Percentiles rank a stretch among this genome's conserved stretches.
Evolutionary conservation across 169 alveolate genomes (phyloP).

Genomic region (Eimeria sp.): DNA sequence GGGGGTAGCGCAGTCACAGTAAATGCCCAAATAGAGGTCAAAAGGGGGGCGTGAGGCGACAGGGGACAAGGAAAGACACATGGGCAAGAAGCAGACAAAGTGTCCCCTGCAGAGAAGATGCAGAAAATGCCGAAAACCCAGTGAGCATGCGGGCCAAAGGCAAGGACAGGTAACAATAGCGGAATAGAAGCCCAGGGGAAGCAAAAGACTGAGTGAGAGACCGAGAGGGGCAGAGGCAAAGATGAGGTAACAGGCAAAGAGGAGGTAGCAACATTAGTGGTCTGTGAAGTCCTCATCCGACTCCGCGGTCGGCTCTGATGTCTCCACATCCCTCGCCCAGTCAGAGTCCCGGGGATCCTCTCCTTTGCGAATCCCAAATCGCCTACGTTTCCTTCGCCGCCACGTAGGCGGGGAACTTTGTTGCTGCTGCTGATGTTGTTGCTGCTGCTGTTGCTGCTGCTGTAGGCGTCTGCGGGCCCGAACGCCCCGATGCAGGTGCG

Average conservation of each 20-base stretch:
- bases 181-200: not conserved
- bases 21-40: not conserved
- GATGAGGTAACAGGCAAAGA: not conserved
- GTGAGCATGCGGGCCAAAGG: not conserved
- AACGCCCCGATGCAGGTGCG: conserved; percentile 15
- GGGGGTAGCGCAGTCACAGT: not conserved
- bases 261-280: not conserved
- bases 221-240: not conserved
- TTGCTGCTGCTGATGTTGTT: conserved; percentile 42
- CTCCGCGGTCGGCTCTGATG: conserved; percentile 62
- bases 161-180: not conserved
- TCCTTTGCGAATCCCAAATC: conserved; percentile 63
- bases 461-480: not conserved
- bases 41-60: not conserved
- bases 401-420: conserved; percentile 20
- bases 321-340: conserved; percentile 58
- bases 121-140: not conserved
- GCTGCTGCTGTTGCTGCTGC: conserved; percentile 17
- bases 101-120: not conserved
- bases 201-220: not conserved
- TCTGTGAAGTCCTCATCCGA: conserved; percentile 54
- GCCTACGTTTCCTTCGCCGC: conserved; percentile 54
- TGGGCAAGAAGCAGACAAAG: not conserved
- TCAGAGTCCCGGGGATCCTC: conserved; percentile 72
- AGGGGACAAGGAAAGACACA: not conserved